Base-by-base conservation (phyloP, 768 basidiomycete genomes). In the Russula compacta region DNA sequence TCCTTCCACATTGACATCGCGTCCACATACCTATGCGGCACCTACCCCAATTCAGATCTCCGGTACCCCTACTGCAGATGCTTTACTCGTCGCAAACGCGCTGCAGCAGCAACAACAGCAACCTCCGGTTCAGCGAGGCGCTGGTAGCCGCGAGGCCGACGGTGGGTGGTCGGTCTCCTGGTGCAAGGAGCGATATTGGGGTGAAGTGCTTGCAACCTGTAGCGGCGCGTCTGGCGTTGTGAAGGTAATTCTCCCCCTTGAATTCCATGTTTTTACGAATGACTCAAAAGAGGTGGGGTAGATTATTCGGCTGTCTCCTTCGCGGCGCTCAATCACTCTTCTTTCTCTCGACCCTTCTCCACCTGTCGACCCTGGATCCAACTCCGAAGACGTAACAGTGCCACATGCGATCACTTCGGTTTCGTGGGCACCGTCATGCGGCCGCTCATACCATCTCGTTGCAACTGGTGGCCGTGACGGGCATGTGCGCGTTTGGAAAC, bases 151-250 rank as follows among this genome's bases (percentile, higher is more conserved):
- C 44, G 89, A 95, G 71, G 92, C 92, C 2, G 86, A 92, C 57
- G 92, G 92, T 4, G 95, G 90, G 1, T 98, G 93, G 93, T 88
- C 86, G 59, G 73, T 99, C 46, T 88, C 87, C 8, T 99, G 95
- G 94, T 98, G 95, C 73, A 92, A 92, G 69, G 97, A 98, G 68
- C 80, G 82, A 62, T 97, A 94, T 73, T 97, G 94, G 94, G 95
- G 95, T 2, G 90, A 94, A 69, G 69, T 95, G 19, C 77, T 98
- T 52, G 93, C 92, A 9, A 85, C 84, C 0, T 82, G 84, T 2
- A 82, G 81, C 56, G 94, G 93, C 1, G 78, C 82, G 1, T 81
- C 77, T 60, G 89, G 90, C 0, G 73, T 83, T 21, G 76, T 98
- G 48, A 93, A 95, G 72, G 92, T 94, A 46, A 56, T 61, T 15